Evolutionary conservation across 176 grass and related monocot species (phyloP), one percentile per base, ranked within the genome.

Genomic region (Zea mays): DNA sequence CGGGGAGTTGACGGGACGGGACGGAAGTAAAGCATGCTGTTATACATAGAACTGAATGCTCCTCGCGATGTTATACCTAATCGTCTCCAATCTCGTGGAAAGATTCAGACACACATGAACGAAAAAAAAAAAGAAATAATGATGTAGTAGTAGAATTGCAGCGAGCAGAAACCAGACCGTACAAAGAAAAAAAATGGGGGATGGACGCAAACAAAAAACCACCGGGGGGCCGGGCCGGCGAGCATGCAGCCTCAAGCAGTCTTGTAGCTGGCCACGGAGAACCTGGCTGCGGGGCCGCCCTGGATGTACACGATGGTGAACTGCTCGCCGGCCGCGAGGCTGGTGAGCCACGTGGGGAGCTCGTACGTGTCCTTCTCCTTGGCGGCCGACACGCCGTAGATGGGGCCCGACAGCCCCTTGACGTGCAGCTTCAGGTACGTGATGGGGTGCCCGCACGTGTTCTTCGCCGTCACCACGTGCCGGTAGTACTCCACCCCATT

Each of bases 261-360:
- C 36, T 72, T 88, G 85, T 90, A 94, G 42, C 44, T 40, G 15
- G 67, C 81, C 65, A 94, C 80, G 12, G 84, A 64, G 67, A 92
- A 58, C 62, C 90, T 86, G 8, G 92, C 92, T 7, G 86, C 45
- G 4, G 81, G 65, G 10, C 96, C 89, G 21, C 88, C 96, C 77
- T 92, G 92, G 81, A 94, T 85, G 79, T 94, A 94, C 14, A 94
- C 96, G 75, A 94, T 72, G 51, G 17, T 79, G 49, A 92, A 42
- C 87, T 85, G 78, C 5, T 76, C 80, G 43, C 49, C 83, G 69
- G 74, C 44, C 8, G 65, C 70, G 3, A 98, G 59, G 10, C 42
- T 38, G 4, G 43, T 50, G 62, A 87, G 8, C 91, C 95, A 98
- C 2, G 77, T 4, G 0, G 96, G 89, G 69, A 98, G 65, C 49